Base-by-base conservation (phyloP, 495 filamentous ascomycete species). In the Podospora tetraspora region DNA sequence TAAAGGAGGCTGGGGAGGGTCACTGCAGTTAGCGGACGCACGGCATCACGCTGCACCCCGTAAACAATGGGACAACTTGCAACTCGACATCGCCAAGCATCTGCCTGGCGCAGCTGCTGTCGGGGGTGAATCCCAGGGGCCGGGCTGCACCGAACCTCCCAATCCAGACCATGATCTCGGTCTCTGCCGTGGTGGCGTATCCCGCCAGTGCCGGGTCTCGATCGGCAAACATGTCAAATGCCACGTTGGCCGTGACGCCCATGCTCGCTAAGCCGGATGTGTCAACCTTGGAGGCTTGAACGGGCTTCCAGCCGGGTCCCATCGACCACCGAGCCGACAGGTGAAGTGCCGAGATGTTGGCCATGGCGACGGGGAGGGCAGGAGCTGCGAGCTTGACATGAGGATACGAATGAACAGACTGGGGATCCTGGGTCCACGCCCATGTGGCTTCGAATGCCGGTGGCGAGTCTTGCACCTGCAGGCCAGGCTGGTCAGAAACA, bases 121-220 rank as follows among this genome's bases (percentile, higher is more conserved):
- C 22, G 27, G 62, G 29, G 22, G 59, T 58, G n/a, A 67, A 72
- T 5, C 75, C 74, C 61, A 77, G 56, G 16, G 75, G 75, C 24
- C 71, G 52, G 8, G 75, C 66, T 21, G 61, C 11, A 27, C 75
- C 75, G 60, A 73, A 64, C 25, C 27, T 67, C 16, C 73, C 75
- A 16, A 77, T 57, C 75, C 75, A 77, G 43, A 77, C 66, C 75
- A 77, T 77, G 23, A 77, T 70, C 67, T 77, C 75, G 8, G 73
- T 77, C 57, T 72, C 72, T 25, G 75, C 75, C 19, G 62, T 68
- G 21, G 63, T 71, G 56, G 75, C 75, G 43, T 58, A 67, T 25
- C 57, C 57, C 3, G 75, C 61, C 10, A 61, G 63, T 7, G 24
- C 63, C 12, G 69, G 34, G 60, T 74, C 68, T 52, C 63, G 75